Evolutionary conservation across 2,329 filamentous ascomycete species (phyloP), one percentile per base, ranked within the genome.

Genomic region (Penicillium janthinellum): DNA sequence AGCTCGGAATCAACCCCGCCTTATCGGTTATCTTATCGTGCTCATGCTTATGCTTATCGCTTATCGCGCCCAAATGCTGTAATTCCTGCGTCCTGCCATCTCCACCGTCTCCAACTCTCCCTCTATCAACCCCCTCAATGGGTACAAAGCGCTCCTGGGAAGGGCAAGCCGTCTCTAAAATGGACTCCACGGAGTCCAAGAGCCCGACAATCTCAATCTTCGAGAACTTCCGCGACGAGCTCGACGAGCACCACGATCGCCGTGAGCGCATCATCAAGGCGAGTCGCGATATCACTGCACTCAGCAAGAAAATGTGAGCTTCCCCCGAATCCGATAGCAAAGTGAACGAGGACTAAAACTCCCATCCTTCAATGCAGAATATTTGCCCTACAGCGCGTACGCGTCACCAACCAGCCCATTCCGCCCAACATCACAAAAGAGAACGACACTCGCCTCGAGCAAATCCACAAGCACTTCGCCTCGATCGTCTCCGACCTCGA

Each of bases 231-330:
- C 89, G 93, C 54, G 84, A 89, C 70, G 93, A 97, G 77, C 83
- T 99, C 31, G 95, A 99, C 72, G 87, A 95, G 77, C 94, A 98
- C 74, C 91, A 99, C 76, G 95, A 98, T 77, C 88, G 95, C 15
- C 86, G 92, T 58, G 93, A 97, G 79, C 86, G 90, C 55, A 87
- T 96, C 67, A 90, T 96, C 72, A 99, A 98, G 80, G 89, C 88
- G 2, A 96, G 91, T 8, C 84, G 94, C 63, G 95, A 99, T 75
- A 90, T 99, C 59, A 99, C 95, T 6, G 92, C 92, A 0, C 82
- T 92, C 56, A 96, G 92, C 78, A 99, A 99, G 83, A 99, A 98
- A 80, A 96, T 98, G 92, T 96, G 77, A 79, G 83, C 66, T 38
- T 35, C 25, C 38, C 11, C 48, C 4, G 7, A 10, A 10, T 7